phyloP scores from a whole-genome alignment of 306 rosid species.

The Trifolium fragiferum region DNA sequence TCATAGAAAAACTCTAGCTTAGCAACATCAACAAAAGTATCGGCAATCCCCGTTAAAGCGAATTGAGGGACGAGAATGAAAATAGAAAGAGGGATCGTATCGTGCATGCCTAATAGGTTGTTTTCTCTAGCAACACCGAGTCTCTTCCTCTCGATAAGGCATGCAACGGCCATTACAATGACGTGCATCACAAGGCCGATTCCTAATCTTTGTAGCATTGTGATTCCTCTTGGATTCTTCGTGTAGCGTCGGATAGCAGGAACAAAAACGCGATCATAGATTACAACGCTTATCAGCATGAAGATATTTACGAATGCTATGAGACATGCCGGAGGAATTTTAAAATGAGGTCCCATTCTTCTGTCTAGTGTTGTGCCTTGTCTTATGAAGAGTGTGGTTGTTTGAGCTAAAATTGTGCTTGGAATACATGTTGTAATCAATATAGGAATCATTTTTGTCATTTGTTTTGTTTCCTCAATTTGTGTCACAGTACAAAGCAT shows the following conservation, averaged over 20 bases:
- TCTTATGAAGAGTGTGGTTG: slow-evolving; percentile 60
- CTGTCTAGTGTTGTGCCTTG: slow-evolving; percentile 74
- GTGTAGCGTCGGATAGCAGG: slow-evolving; percentile 54
- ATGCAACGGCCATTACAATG: slow-evolving; percentile 59
- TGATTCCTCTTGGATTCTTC: slow-evolving; percentile 74
- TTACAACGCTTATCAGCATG: slow-evolving; percentile 63
- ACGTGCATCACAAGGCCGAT: slow-evolving; percentile 66
- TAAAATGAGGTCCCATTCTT: slow-evolving; percentile 60
- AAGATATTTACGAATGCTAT: slow-evolving; percentile 60
- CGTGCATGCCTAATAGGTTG: slow-evolving; percentile 26
- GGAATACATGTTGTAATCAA: slow-evolving; percentile 68
- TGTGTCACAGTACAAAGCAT: slow-evolving; percentile 71
- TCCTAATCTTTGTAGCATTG: slow-evolving; percentile 78
- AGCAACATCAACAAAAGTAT: not conserved
- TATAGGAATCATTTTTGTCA: slow-evolving; percentile 75
- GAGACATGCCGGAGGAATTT: slow-evolving; percentile 72
- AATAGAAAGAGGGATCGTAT: slow-evolving; percentile 63
- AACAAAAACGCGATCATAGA: slow-evolving; percentile 66
- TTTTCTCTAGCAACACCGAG: slow-evolving; percentile 55
- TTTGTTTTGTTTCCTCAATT: slow-evolving; percentile 90
- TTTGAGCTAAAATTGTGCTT: slow-evolving; percentile 60
- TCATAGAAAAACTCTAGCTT: slow-evolving; percentile 3
- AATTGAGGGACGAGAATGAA: slow-evolving; percentile 55
- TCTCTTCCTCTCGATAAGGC: slow-evolving; percentile 60
- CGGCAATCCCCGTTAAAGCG: not conserved